A percentile compares a stretch with the other conserved stretches of the same genome.
Conservation (phyloP, 441 rosid genomes). For the Corymbia citriodora region DNA sequence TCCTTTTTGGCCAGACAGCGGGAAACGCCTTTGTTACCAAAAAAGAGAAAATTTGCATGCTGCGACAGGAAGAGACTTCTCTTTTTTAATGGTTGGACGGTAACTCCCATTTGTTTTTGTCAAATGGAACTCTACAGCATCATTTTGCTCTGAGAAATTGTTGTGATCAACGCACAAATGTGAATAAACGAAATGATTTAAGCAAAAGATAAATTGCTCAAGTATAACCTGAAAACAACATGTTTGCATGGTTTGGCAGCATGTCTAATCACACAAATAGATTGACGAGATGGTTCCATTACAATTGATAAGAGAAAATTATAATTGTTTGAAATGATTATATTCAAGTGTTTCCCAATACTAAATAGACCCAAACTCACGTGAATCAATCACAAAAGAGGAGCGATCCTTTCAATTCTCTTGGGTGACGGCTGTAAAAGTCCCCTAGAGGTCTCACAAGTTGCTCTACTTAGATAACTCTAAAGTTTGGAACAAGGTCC, state of each 20-base stretch:
- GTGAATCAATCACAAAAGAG: neutral
- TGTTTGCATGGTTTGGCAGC: accelerated
- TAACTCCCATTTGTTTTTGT: neutral
- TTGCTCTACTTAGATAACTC: neutral
- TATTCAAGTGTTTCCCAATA: neutral
- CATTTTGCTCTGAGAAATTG: neutral
- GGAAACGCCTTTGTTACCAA: neutral
- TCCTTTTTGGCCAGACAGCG: neutral
- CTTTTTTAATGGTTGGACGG: neutral
- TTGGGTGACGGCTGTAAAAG: neutral
- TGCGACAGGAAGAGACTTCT: neutral
- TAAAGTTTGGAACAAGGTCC: neutral
- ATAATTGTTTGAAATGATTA: neutral
- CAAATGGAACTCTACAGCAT: neutral
- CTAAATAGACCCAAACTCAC: neutral
- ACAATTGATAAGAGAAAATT: neutral
- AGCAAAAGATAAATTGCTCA: neutral
- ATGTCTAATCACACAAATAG: neutral
- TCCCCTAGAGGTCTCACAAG: neutral
- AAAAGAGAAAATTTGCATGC: neutral
- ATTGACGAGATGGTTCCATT: neutral
- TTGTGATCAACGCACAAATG: neutral
- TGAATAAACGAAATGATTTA: neutral
- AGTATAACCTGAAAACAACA: neutral
- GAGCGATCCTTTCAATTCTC: neutral